Base-by-base conservation (phyloP, 2,329 filamentous ascomycete species). In the Colletotrichum sansevieriae region DNA sequence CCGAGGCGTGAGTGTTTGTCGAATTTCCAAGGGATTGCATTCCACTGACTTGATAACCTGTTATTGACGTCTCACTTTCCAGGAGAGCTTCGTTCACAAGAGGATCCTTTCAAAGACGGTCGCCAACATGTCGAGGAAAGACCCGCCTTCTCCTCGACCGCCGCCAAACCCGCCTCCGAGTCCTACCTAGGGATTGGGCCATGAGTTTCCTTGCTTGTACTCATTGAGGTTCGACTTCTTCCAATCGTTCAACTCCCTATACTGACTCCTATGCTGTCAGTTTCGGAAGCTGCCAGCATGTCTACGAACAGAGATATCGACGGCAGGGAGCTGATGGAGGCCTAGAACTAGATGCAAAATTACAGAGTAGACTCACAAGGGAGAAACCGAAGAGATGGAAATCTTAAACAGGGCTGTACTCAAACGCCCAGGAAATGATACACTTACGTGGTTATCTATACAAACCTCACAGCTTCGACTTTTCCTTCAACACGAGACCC, bases 401-500 rank as follows among this genome's bases (percentile, higher is more conserved):
- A 37, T 29, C 49, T 18, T 29, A 12, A 4, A 33, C 33, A 54
- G 29, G 35, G 49, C 15, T 54, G n/a, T 33, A 12, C 8, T 1
- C 47, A 39, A 13, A 60, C 5, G 22, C 33, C 1, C 37, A 9
- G 37, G 20, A 29, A 52, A 35, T 43, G 37, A 29, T 51, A 55
- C 41, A 68, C 7, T 10, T 4, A 20, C 13, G 13, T 18, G 13
- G 39, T 47, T 25, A 18, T 22, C 41, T 18, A 57, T 55, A 55
- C 7, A 29, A 9, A 10, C 18, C 22, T 74, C 72, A 82, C 33
- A 82, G 62, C 72, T 78, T 82, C 5, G 78, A 75, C 63, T 56
- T 71, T 54, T 74, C 39, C 58, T 71, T 85, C 70, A 83, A 78
- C 20, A 90, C 85, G 70, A 94, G 77, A 0, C 87, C 90, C 0